Percentiles rank a stretch among this genome's conserved stretches.
These are phyloP conservation scores for Yamadazyma membranifaciens DNA, from an alignment of 1,139 yeast species.

Conservation along the genomic window DNA sequence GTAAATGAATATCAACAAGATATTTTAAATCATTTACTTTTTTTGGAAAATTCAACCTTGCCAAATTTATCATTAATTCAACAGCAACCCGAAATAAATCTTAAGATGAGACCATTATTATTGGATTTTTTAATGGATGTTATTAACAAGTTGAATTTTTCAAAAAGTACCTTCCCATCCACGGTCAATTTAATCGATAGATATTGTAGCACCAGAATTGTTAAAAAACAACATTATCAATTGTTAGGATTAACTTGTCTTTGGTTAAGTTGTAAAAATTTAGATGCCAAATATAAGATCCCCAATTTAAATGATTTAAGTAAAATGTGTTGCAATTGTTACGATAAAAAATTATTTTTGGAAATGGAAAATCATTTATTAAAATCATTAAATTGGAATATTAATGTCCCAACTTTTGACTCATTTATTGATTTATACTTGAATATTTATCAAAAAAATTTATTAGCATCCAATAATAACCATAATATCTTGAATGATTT, in stretches of 20 bases:
- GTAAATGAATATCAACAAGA: slow-evolving; percentile 43
- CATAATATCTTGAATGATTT: slow-evolving; percentile 34
- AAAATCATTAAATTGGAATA: slow-evolving; percentile 56
- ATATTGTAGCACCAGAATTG: slow-evolving; percentile 49
- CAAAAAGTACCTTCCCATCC: slow-evolving; percentile 52
- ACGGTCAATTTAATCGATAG: slow-evolving; percentile 55
- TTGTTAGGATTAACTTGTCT: slow-evolving; percentile 67
- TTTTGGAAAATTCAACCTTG: slow-evolving; percentile 31
- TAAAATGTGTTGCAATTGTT: slow-evolving; percentile 63
- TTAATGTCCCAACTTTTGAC: slow-evolving; percentile 59
- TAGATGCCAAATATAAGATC: slow-evolving; percentile 65
- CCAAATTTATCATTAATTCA: slow-evolving; percentile 44
- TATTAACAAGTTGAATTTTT: slow-evolving; percentile 45
- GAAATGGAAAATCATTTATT: slow-evolving; percentile 70
- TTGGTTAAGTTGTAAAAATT: slow-evolving; percentile 73
- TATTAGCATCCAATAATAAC: not conserved
- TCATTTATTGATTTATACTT: slow-evolving; percentile 56
- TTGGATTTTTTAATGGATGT: slow-evolving; percentile 57
- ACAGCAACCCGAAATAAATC: slow-evolving; percentile 51
- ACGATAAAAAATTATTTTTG: slow-evolving; percentile 56
- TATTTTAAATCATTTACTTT: slow-evolving; percentile 37
- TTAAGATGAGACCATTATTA: slow-evolving; percentile 49
- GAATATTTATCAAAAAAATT: slow-evolving; percentile 19
- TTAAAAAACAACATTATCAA: slow-evolving; percentile 59
- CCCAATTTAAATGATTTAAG: slow-evolving; percentile 57